Conservation (phyloP, 2,329 filamentous ascomycete species). For the Volutella citrinella region DNA sequence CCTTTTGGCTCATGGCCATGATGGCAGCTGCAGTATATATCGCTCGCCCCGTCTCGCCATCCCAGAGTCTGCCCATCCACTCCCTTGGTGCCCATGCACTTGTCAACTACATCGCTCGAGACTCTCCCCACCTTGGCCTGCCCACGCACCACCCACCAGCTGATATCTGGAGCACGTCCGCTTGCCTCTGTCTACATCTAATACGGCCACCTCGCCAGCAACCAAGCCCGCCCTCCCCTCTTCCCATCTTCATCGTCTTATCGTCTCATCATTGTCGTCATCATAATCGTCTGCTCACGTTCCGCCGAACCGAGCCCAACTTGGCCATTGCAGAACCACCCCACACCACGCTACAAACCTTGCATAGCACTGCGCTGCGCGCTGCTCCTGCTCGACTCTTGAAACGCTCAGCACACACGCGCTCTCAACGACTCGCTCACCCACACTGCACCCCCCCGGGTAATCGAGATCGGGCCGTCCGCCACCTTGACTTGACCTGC, state of each 20-base stretch:
- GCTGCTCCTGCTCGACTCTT: no score
- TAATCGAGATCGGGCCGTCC: constrained; percentile 10
- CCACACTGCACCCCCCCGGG: constrained; percentile 5
- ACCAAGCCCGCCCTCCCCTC: constrained; percentile 7
- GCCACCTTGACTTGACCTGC: no score
- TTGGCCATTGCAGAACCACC: constrained; percentile 7
- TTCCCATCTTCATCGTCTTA: constrained; percentile 8
- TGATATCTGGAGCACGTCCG: constrained; percentile 16
- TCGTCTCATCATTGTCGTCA: constrained; percentile 11
- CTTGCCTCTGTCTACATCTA: constrained; percentile 6
- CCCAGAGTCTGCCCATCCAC: constrained; percentile 24
- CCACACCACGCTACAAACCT: constrained; percentile 6
- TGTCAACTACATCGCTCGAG: constrained; percentile 24
- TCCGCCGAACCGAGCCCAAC: constrained; percentile 9
- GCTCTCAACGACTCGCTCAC: no score
- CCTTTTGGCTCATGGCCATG: no score
- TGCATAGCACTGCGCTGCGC: no score
- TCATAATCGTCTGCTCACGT: constrained; percentile 3
- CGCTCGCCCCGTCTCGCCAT: constrained; percentile 28
- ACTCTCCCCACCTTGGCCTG: constrained; percentile 22
- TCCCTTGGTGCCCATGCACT: constrained; percentile 18
- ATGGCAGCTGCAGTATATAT: constrained; percentile 28
- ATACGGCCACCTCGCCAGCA: constrained; percentile 5
- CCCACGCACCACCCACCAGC: constrained; percentile 20
- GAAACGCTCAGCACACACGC: no score